Conservation (phyloP, 1,284 basidiomycete genomes). For the Mrakiaceae sp. region DNA sequence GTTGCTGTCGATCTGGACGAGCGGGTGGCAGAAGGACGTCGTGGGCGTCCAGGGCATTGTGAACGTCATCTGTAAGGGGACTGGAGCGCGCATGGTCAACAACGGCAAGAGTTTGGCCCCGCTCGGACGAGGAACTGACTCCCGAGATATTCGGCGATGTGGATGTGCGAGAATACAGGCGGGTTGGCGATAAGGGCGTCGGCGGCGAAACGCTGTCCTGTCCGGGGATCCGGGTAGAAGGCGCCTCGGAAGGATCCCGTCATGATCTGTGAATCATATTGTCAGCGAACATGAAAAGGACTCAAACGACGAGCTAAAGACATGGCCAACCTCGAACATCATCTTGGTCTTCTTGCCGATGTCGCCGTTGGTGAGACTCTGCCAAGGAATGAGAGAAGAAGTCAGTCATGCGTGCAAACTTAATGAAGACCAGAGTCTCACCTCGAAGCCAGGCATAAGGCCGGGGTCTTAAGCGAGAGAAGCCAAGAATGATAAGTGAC, state of each 20-base stretch:
- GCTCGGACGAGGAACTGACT: background rate
- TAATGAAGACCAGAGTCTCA: too few relatives aligned
- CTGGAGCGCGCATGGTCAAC: constrained; percentile 36
- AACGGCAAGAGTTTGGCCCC: background rate
- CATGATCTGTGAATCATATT: constrained; percentile 38
- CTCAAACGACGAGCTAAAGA: background rate
- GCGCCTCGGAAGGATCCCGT: constrained; percentile 49
- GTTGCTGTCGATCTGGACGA: constrained; percentile 45
- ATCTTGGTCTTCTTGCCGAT: constrained; percentile 41
- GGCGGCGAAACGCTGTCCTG: constrained; percentile 42
- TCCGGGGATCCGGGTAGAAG: constrained; percentile 40
- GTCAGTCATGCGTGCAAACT: too few relatives aligned
- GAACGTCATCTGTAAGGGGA: constrained; percentile 14
- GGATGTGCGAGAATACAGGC: constrained; percentile 51
- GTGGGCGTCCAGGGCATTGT: constrained; percentile 62
- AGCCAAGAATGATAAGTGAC: background rate
- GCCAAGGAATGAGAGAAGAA: too few relatives aligned
- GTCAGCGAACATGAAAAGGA: background rate
- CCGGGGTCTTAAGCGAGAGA: constrained; percentile 38
- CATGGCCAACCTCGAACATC: constrained; percentile 34
- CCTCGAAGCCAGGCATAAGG: constrained; percentile 42
- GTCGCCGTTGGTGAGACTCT: constrained; percentile 41
- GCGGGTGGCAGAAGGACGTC: constrained; percentile 50
- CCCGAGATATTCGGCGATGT: constrained; percentile 52
- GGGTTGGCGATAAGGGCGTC: constrained; percentile 57